Evolutionary conservation across 306 rosid species (phyloP).

Genomic region (Vigna unguiculata): DNA sequence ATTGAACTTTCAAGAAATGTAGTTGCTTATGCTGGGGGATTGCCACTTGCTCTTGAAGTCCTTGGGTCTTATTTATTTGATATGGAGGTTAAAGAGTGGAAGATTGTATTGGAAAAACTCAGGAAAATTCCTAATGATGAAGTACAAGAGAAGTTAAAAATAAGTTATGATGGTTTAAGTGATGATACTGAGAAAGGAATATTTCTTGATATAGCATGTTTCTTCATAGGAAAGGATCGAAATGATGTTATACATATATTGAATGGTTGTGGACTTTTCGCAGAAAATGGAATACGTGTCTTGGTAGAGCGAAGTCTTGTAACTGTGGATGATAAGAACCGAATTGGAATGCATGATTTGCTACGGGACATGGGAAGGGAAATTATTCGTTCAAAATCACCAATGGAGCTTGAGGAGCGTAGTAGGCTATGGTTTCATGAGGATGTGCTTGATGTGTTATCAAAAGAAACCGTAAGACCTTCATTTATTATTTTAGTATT

Average conservation of each 20-base stretch:
- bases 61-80: constrained; percentile 24
- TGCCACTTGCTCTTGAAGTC: constrained; percentile 44
- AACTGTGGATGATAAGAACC: not conserved
- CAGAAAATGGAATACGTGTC: constrained; percentile 12
- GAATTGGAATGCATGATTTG: constrained; percentile 43
- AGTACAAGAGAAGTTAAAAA: constrained; percentile 19
- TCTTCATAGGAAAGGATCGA: constrained; percentile 33
- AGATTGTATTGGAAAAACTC: constrained; percentile 4
- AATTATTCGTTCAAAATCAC: constrained; percentile 7
- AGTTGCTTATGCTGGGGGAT: constrained; percentile 19
- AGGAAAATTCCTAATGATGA: constrained; percentile 25
- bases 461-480: not conserved
- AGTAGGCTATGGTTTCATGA: constrained; percentile 32
- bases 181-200: not conserved
- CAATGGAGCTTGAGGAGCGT: not conserved
- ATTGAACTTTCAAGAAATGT: not conserved
- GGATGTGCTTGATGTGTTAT: constrained; percentile 23
- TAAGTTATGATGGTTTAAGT: constrained; percentile 34
- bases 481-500: not conserved
- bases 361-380: constrained; percentile 41
- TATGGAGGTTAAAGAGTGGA: not conserved
- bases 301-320: constrained; percentile 29
- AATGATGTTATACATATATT: constrained; percentile 15
- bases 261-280: not conserved
- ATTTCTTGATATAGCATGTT: constrained; percentile 44